These are phyloP conservation scores for Boeremia lycopersici DNA, from an alignment of 2,329 filamentous ascomycete species.

Conservation along the genomic window DNA sequence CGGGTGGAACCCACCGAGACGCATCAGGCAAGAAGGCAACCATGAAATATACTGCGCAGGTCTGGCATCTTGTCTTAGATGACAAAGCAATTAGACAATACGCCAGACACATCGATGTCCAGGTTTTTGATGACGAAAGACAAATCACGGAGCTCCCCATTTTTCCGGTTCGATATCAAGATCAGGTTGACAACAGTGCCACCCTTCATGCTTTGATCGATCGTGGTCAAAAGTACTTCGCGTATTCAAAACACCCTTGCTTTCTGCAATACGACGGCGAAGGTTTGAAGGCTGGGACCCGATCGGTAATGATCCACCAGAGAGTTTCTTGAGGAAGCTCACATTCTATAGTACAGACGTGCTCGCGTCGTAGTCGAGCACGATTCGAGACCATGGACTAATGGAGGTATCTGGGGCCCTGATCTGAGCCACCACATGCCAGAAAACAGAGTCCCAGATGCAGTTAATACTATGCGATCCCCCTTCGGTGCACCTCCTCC, in stretches of 20 bases:
- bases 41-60: neutral
- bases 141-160: neutral
- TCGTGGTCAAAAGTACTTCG: neutral
- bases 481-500: too few relatives aligned
- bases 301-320: neutral
- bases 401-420: neutral
- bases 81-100: neutral
- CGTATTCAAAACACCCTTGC: neutral
- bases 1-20: neutral
- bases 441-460: neutral
- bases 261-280: neutral
- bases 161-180: neutral
- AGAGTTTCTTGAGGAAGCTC: too few relatives aligned
- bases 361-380: constrained; percentile 1
- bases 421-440: neutral
- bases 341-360: neutral
- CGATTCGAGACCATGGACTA: neutral
- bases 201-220: neutral
- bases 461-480: neutral
- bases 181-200: neutral
- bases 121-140: neutral
- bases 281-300: neutral
- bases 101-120: neutral
- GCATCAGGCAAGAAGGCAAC: neutral
- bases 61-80: neutral